Evolutionary conservation across 139 green algal genomes (phyloP), one percentile per base, ranked within the genome.

Genomic region (Astrephomene gubernaculifera): DNA sequence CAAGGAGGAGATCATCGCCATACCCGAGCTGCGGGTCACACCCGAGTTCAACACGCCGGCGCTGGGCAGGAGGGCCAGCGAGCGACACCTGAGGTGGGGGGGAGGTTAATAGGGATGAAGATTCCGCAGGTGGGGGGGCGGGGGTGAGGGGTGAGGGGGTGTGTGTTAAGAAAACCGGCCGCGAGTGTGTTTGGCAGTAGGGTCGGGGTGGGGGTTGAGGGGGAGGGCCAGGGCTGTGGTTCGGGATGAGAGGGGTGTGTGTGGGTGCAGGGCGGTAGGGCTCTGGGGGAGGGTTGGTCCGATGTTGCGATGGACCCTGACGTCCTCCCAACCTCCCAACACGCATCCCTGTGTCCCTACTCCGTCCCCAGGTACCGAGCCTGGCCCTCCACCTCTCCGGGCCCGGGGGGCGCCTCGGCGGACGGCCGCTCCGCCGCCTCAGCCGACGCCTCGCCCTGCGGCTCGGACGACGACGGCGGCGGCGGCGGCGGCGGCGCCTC

Each of bases 1-100:
- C 22, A 83, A 83, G 76, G 54, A 83, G 76, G 76, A 83, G 76
- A 83, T 83, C n/a, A n/a, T n/a, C 39, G 76, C 60, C 2, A 61
- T 83, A 39, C 29, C 76, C 76, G 76, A 83, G 41, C 60, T 72
- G 60, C 76, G 76, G 5, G 57, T 41, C 60, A 83, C 76, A 3
- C 76, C 76, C n/a, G 76, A 72, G 39, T 29, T 73, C 38, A 72
- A 6, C 52, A 21, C 38, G 25, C 60, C n/a, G 45, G 38, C 7
- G 57, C 29, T n/a, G 74, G 74, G 27, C 33, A 65, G 41, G 36
- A 53, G 74, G 38, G 76, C 43, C 76, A 83, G 60, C 60, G 76
- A 83, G 41, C 39, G 60, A 6, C 76, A 61, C 4, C 39, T 72
- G 27, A 52, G 74, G 71, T 67, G 38, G 21, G 31, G 12, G 49